Evolutionary conservation across 305 asterid species (phyloP).

Genomic region (Ajuga reptans): DNA sequence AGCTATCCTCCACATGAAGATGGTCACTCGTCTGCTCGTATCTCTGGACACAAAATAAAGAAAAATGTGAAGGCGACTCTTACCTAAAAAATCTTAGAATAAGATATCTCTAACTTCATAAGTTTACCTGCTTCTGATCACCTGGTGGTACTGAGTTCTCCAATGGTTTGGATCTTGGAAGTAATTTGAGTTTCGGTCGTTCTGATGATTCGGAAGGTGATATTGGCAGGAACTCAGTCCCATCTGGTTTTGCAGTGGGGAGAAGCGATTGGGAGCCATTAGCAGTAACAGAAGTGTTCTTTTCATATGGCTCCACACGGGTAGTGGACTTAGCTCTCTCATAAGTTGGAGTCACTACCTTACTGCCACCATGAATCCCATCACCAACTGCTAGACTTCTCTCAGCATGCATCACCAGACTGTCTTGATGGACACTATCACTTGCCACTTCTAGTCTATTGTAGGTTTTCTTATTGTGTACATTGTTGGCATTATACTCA

Average conservation of each 20-base stretch:
- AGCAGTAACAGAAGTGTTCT: constrained; percentile 25
- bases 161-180: constrained; percentile 84
- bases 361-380: constrained; percentile 34
- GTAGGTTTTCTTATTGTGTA: constrained; percentile 26
- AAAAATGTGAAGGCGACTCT: constrained; percentile 3
- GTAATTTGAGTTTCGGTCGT: constrained; percentile 77
- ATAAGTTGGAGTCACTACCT: constrained; percentile 34
- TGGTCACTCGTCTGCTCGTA: constrained; percentile 41
- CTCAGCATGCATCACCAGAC: constrained; percentile 37
- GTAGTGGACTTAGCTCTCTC: constrained; percentile 37
- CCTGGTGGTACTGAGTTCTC: constrained; percentile 39
- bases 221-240: constrained; percentile 37
- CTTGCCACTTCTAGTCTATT: constrained; percentile 30
- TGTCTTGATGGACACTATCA: constrained; percentile 32
- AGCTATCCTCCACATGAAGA: constrained; percentile 29
- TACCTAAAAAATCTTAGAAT: not conserved
- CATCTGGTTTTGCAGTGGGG: constrained; percentile 29
- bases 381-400: constrained; percentile 45
- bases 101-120: constrained; percentile 1
- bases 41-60: constrained; percentile 31
- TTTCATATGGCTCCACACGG: constrained; percentile 41
- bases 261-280: constrained; percentile 32
- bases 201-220: constrained; percentile 49
- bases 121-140: constrained; percentile 51
- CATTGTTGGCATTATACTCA: constrained; percentile 25